A percentile compares a stretch with the other conserved stretches of the same genome.
Evolutionary conservation across 768 basidiomycete species (phyloP).

Genomic region (Trametes punicea): DNA sequence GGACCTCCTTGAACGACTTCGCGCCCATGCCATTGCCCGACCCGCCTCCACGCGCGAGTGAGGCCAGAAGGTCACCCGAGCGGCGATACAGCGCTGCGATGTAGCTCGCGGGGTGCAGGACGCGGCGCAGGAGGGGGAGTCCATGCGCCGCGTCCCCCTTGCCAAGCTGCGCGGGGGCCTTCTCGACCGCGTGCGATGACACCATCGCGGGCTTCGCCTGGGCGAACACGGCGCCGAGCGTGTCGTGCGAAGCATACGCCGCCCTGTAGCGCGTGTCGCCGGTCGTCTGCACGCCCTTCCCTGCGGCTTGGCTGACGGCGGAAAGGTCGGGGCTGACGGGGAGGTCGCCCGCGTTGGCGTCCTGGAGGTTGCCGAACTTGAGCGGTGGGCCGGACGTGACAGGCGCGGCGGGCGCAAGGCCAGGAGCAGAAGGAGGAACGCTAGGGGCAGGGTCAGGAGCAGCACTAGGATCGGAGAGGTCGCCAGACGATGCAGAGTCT

Average conservation of each 20-base stretch:
- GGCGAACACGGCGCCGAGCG: background rate
- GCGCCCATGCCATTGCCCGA: background rate
- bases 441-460: background rate
- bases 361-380: background rate
- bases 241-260: background rate
- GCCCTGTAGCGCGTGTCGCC: slow-evolving; percentile 4
- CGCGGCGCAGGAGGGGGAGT: slow-evolving; percentile 2
- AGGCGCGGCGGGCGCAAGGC: background rate
- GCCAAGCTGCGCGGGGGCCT: background rate
- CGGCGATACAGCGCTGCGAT: background rate
- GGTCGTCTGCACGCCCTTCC: background rate
- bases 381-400: background rate
- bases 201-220: background rate
- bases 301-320: background rate
- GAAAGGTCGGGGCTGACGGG: background rate
- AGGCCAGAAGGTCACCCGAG: background rate
- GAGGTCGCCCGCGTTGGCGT: background rate
- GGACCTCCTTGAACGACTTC: background rate
- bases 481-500: background rate
- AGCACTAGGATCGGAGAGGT: background rate
- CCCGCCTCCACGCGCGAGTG: background rate
- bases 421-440: background rate
- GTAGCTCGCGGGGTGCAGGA: slow-evolving; percentile 6
- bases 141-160: background rate
- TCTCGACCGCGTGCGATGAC: background rate